Conservation (phyloP, 345 rosid species). For the Punica granatum region DNA sequence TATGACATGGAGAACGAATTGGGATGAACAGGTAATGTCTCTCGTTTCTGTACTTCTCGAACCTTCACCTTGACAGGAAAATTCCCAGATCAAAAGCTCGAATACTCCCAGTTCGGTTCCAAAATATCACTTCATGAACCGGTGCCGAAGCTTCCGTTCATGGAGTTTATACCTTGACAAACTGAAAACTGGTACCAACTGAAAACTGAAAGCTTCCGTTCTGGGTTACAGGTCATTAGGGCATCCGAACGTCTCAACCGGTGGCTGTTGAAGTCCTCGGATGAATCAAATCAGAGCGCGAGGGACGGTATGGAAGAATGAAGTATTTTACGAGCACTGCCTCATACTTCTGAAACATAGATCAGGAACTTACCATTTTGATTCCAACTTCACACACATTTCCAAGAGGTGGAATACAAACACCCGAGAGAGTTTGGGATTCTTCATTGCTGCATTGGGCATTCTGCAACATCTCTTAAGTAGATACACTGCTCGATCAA, state of each 20-base stretch:
- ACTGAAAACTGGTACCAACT: too few relatives aligned
- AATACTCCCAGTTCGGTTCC: background rate
- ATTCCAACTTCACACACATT: background rate
- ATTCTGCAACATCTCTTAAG: too few relatives aligned
- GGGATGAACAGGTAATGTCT: slow-evolving; percentile 20
- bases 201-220: too few relatives aligned
- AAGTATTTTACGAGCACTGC: background rate
- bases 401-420: background rate
- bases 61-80: too few relatives aligned
- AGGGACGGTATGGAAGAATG: slow-evolving; percentile 1
- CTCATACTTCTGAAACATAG: background rate
- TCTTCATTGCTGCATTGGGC: background rate
- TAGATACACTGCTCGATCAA: too few relatives aligned
- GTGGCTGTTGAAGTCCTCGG: slow-evolving; percentile 14
- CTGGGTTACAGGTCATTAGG: slow-evolving; percentile 10
- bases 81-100: too few relatives aligned
- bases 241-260: slow-evolving; percentile 17
- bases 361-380: background rate
- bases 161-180: background rate
- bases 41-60: too few relatives aligned
- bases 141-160: background rate
- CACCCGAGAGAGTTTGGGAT: background rate
- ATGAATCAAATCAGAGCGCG: slow-evolving; percentile 2
- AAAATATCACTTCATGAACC: background rate
- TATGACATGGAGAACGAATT: slow-evolving; percentile 21